A percentile compares a stretch with the other conserved stretches of the same genome.
These are phyloP conservation scores for Picea sitchensis DNA, from an alignment of 75 land plant genomes.

Conservation along the genomic window DNA sequence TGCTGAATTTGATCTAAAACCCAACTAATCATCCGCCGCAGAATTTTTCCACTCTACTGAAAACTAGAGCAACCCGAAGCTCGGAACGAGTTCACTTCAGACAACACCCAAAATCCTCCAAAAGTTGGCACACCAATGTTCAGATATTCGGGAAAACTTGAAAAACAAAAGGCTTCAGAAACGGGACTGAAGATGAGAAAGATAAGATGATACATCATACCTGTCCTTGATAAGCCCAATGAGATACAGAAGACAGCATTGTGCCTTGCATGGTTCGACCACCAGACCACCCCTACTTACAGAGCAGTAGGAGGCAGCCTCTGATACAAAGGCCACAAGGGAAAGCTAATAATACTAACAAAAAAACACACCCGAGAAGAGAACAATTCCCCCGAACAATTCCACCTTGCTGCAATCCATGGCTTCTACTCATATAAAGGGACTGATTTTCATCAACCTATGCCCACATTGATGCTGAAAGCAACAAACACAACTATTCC, in stretches of 20 bases:
- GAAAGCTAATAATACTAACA: neutral
- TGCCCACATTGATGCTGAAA: neutral
- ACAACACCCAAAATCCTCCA: neutral
- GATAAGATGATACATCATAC: neutral
- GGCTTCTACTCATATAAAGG: neutral
- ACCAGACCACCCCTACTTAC: neutral
- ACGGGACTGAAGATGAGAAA: neutral
- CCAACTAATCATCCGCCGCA: neutral
- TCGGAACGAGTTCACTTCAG: neutral
- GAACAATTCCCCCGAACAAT: neutral
- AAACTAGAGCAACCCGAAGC: neutral
- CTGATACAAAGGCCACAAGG: neutral
- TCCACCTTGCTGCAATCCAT: neutral
- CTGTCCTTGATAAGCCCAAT: conserved; percentile 3
- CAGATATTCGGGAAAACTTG: no score
- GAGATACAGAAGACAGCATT: neutral
- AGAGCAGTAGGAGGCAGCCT: neutral
- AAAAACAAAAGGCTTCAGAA: neutral
- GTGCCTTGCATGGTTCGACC: neutral
- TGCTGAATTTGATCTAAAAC: neutral
- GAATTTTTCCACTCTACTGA: neutral
- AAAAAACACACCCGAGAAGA: neutral
- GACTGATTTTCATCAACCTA: neutral
- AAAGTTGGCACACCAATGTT: neutral
- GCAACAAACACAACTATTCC: neutral